Evolutionary conservation across 2,329 filamentous ascomycete species (phyloP), one percentile per base, ranked within the genome.

Genomic region (Helotiales sp.): DNA sequence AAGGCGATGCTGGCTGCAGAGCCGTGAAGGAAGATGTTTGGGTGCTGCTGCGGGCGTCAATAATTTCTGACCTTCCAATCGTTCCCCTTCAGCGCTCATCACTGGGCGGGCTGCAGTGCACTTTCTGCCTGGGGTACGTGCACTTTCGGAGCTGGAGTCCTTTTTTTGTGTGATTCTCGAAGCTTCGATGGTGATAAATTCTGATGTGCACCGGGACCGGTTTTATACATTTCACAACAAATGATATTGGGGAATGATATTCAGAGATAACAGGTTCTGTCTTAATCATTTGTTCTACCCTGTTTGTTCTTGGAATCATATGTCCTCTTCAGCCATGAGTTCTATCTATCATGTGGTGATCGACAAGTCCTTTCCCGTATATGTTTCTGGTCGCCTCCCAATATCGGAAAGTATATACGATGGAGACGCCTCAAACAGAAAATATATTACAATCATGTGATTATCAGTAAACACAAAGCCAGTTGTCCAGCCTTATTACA

Each of bases 101-200:
- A 29, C 46, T 31, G 25, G 46, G 29, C n/a, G n/a, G 7, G 15
- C 19, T 27, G 31, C 31, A 34, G 31, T 15, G 31, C 9, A 34
- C 22, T 25, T 2, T 40, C 36, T 40, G 36, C 36, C 40, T 29
- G 36, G 13, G 30, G 36, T 9, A 55, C 42, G 33, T 34, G 53
- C 33, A 27, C 34, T 17, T 15, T 50, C 36, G 48, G 33, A 19
- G 48, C 46, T 44, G 40, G 22, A 27, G 40, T 12, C 17, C 13
- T 44, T 4, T 2, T n/a, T 25, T 13, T 31, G 7, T n/a, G 25
- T 5, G 25, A 52, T 58, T 58, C 55, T 54, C 34, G 55, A 58
- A 58, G 51, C 55, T 58, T 58, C 55, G 17, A 54, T 15, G 12
- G 10, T n/a, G 15, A 33, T 33, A 24, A 47, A 22, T 33, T n/a